phyloP scores from a whole-genome alignment of 1,139 yeast species.

The Geotrichum cucujoidarum region DNA sequence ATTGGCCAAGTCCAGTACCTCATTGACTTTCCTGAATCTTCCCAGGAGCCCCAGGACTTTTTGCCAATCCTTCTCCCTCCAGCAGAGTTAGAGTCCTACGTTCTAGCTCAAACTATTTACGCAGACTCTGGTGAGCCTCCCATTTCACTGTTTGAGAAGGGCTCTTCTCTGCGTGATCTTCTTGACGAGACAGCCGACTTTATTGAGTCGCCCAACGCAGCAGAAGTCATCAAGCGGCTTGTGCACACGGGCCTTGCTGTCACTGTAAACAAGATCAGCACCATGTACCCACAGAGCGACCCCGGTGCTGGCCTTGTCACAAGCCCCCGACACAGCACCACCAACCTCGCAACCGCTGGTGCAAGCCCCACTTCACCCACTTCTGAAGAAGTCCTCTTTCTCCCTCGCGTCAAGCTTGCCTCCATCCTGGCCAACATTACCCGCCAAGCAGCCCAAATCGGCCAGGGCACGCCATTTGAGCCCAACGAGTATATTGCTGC shows the following conservation, averaged over 20 bases:
- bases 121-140: constrained; percentile 36
- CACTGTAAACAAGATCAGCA: constrained; percentile 29
- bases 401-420: constrained; percentile 50
- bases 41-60: constrained; percentile 23
- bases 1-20: constrained; percentile 42
- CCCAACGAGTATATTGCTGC: constrained; percentile 46
- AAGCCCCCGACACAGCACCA: constrained; percentile 4
- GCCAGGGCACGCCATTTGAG: constrained; percentile 44
- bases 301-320: constrained; percentile 20
- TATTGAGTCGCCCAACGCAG: constrained; percentile 42
- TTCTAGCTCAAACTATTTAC: constrained; percentile 35
- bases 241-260: constrained; percentile 36
- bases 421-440: constrained; percentile 63
- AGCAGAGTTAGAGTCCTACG: constrained; percentile 38
- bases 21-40: constrained; percentile 36
- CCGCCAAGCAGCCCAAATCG: constrained; percentile 56
- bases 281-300: constrained; percentile 26
- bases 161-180: constrained; percentile 33
- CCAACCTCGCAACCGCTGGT: not conserved
- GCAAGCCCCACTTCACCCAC: not conserved
- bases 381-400: constrained; percentile 4
- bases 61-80: constrained; percentile 40
- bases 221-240: constrained; percentile 38
- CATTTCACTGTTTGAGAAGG: not conserved
- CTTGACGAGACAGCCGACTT: constrained; percentile 51